Base-by-base conservation (phyloP, 371 early-diverging fungal species). In the Haplosporangium sp. region DNA sequence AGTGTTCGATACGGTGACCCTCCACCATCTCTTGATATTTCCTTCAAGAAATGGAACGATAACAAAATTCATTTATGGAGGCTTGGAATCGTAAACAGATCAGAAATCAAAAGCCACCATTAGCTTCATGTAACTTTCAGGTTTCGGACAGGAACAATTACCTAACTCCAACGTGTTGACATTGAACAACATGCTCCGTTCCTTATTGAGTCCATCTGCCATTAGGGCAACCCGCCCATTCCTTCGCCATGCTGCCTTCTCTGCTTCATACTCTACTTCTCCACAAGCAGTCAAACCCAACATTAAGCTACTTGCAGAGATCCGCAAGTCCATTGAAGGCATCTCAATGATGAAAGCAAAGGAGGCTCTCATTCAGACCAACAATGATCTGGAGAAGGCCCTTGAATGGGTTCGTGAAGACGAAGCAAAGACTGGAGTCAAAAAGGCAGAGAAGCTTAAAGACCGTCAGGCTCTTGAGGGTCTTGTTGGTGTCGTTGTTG, bases 291-390 rank as follows among this genome's bases (percentile, higher is more conserved):
- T 89, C 69, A 94, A 94, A 81, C 93, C 93, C 55, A 85, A 91
- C 71, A 89, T 93, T 63, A 90, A 90, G 61, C 79, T 93, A 37
- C 83, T 97, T 82, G 98, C 68, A 89, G 94, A 85, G 93, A 96
- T 72, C 93, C 95, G 55, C 90, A 94, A 73, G 91, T 56, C 74
- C 3, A 74, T 81, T 42, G 81, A 81, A 42, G 81, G 81, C 55
- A 37, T 94, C 40, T 87, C 94, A 35, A 93, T 98, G 85, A 86
- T 89, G 76, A 95, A 95, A 76, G 97, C 96, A 52, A 93, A 93
- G 67, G 94, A 95, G 78, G 97, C 97, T 3, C 91, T 97, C 59
- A 71, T 89, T 39, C 88, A 88, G 67, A 86, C 86, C 59, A 85
- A 90, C 74, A 94, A 94, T 82, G 90, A 93, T 84, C 92, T 93